These are phyloP conservation scores for Diaporthe citriasiana DNA, from an alignment of 2,329 filamentous ascomycete species.

Conservation along the genomic window DNA sequence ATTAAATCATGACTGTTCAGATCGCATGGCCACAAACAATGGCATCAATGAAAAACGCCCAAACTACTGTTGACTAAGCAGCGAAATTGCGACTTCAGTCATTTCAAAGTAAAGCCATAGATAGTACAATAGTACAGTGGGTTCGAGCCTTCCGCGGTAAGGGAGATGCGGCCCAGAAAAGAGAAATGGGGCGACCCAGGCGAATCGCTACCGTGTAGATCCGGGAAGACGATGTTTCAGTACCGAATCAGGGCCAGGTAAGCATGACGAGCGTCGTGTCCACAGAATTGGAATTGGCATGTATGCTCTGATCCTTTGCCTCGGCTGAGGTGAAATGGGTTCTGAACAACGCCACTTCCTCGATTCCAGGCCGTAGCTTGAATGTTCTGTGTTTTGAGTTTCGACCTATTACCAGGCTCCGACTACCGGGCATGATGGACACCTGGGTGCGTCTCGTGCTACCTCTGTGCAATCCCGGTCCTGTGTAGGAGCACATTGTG, in stretches of 20 bases:
- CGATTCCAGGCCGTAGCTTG: not conserved
- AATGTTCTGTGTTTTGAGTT: not conserved
- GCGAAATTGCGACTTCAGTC: not conserved
- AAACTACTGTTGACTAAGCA: conserved; percentile 2
- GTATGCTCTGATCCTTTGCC: not conserved
- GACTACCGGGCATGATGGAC: too few relatives aligned
- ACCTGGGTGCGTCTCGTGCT: not conserved
- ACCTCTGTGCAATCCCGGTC: not conserved
- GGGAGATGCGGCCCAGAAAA: not conserved
- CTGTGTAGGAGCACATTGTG: not conserved
- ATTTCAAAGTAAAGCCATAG: not conserved
- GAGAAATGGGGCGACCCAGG: not conserved
- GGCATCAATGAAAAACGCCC: not conserved
- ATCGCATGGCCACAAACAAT: not conserved
- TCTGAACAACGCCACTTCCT: not conserved
- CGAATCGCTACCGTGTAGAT: not conserved
- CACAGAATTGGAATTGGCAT: not conserved
- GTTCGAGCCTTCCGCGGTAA: not conserved
- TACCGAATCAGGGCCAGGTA: not conserved
- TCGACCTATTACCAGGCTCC: not conserved
- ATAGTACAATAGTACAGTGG: conserved; percentile 20
- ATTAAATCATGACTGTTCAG: not conserved
- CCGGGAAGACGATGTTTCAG: not conserved
- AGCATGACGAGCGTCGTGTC: not conserved
- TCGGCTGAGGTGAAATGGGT: too few relatives aligned